A percentile compares a stretch with the other conserved stretches of the same genome.
phyloP scores from a whole-genome alignment of 2,329 filamentous ascomycete species.

The Hirsutella minnesotensis region DNA sequence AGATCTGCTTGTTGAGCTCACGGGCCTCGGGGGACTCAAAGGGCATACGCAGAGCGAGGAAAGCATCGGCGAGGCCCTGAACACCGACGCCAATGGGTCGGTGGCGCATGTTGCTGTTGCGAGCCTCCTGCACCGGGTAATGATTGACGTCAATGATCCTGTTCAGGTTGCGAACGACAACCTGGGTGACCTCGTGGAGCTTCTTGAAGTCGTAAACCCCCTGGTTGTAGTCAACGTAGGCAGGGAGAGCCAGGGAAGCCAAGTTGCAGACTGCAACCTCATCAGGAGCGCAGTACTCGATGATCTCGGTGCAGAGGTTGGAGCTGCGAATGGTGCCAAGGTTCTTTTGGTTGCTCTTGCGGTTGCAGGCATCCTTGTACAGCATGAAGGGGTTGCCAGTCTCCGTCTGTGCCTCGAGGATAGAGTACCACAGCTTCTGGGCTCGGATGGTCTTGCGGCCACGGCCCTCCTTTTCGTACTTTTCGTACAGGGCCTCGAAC shows the following conservation, averaged over 20 bases:
- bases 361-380: slow-evolving; percentile 97
- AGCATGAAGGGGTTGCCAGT: slow-evolving; percentile 99
- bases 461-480: slow-evolving; percentile 78
- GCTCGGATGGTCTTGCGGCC: slow-evolving; percentile 89
- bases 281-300: slow-evolving; percentile 94
- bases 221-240: slow-evolving; percentile 76
- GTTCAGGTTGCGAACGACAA: slow-evolving; percentile 92
- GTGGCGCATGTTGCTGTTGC: slow-evolving; percentile 95
- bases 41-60: slow-evolving; percentile 90
- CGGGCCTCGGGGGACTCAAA: slow-evolving; percentile 94
- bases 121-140: slow-evolving; percentile 91
- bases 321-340: slow-evolving; percentile 96
- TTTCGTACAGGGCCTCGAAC: slow-evolving; percentile 88
- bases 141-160: slow-evolving; percentile 97
- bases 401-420: slow-evolving; percentile 96
- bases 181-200: slow-evolving; percentile 86
- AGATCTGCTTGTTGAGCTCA: slow-evolving; percentile 94
- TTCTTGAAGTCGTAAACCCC: slow-evolving; percentile 92
- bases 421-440: slow-evolving; percentile 99
- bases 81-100: slow-evolving; percentile 93
- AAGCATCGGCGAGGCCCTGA: slow-evolving; percentile 93
- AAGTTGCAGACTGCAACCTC: slow-evolving; percentile 98
- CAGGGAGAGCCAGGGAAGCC: slow-evolving; percentile 83
- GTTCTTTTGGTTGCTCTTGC: slow-evolving; percentile 99
- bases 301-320: slow-evolving; percentile 96